Evolutionary conservation across 176 grass and related monocot species (phyloP).

Genomic region (Melocanna baccifera): DNA sequence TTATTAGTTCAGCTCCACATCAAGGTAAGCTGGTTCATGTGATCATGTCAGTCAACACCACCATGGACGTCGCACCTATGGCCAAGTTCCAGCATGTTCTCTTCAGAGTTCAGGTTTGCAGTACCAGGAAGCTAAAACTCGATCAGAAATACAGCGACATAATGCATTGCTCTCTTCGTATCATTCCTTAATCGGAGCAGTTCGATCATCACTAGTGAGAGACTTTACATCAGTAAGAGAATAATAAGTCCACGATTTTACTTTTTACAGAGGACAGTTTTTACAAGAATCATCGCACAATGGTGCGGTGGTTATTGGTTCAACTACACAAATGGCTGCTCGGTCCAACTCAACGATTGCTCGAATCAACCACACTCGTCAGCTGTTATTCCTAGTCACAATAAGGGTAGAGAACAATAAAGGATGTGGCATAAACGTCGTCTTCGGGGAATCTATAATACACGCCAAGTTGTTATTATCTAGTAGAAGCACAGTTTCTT

Average conservation of each 20-base stretch:
- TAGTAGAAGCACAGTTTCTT: background rate
- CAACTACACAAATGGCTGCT: constrained; percentile 19
- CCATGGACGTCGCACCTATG: background rate
- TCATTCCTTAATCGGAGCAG: background rate
- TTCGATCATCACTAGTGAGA: background rate
- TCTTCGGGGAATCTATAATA: constrained; percentile 5
- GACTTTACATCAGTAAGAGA: background rate
- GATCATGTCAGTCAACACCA: background rate
- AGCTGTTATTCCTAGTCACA: constrained; percentile 21
- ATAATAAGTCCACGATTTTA: background rate
- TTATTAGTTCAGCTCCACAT: background rate
- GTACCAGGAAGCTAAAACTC: background rate
- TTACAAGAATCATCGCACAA: constrained; percentile 31
- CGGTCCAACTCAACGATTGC: background rate
- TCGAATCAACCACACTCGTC: constrained; percentile 11
- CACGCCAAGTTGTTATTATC: background rate
- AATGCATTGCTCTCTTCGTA: background rate
- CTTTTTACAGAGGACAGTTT: constrained; percentile 22
- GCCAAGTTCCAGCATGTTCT: background rate
- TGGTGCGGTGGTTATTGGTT: constrained; percentile 17
- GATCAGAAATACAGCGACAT: background rate
- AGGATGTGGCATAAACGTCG: background rate
- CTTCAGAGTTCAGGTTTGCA: background rate
- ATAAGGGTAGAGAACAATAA: background rate
- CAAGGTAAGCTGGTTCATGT: background rate